Evolutionary conservation across 495 filamentous ascomycete species (phyloP), one percentile per base, ranked within the genome.

Genomic region (Penicillium lividum): DNA sequence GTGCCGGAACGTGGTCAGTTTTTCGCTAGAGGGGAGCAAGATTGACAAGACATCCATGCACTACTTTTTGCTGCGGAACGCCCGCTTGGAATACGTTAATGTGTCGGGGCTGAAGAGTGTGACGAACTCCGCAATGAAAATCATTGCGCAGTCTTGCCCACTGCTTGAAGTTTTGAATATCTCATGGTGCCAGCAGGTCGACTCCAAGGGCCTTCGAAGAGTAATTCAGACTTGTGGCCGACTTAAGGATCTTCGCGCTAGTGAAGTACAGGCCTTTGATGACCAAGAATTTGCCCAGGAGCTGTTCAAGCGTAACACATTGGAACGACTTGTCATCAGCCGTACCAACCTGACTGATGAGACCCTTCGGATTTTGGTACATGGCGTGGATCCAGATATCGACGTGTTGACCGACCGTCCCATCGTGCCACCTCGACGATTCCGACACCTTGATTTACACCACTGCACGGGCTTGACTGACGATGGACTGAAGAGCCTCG

Each of bases 181-280:
- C 3, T 93, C 90, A 1, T 98, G 94, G 91, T 98, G 94, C 71
- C 84, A 83, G 57, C 84, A 89, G 51, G 84, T 96, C 69, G 87
- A 91, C 72, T 87, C 91, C n/a, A 79, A 84, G 11, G 94, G 94
- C n/a, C 70, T 98, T 38, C 81, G 80, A 52, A 82, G 81, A 54
- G 78, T 98, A 11, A 76, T 97, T 4, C 73, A 87, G 40, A 82
- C 82, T 3, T 98, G 94, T 68, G 71, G 77, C 1, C 84, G 79
- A 36, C 75, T 98, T 42, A 86, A 78, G 56, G 93, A 97, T 67
- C 80, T 98, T 18, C 82, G 90, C 47, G 92, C 89, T 5, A 87
- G 90, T 51, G 93, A 97, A 67, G 80, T 96, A 33, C 79, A 76
- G 42, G 91, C 93, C 0, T 95, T 96, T 65, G 80, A 90, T 58